phyloP scores from a whole-genome alignment of 441 rosid species.

The Populus hybrid region DNA sequence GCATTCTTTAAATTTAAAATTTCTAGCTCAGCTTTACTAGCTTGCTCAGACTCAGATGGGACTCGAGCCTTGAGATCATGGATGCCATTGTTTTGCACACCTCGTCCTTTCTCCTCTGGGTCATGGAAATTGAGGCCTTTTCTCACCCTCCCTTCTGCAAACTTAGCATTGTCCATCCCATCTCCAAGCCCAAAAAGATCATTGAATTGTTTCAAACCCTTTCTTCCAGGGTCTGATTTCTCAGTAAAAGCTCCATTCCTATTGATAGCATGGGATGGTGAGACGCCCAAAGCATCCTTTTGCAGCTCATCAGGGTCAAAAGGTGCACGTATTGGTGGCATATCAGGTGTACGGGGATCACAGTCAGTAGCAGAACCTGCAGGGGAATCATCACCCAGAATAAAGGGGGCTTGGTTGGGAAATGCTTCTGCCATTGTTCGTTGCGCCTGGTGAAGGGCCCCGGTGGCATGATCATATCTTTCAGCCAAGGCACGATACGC shows the following conservation, averaged over 20 bases:
- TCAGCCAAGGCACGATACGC: constrained; percentile 57
- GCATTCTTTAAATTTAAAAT: constrained; percentile 65
- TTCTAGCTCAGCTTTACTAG: constrained; percentile 72
- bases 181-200: constrained; percentile 45
- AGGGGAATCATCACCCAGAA: constrained; percentile 64
- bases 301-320: constrained; percentile 55
- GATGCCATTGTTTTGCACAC: constrained; percentile 22
- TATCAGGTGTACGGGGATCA: constrained; percentile 73
- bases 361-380: constrained; percentile 42
- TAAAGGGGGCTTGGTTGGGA: constrained; percentile 79
- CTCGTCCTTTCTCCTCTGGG: constrained; percentile 46
- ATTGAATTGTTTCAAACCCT: constrained; percentile 54
- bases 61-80: constrained; percentile 39
- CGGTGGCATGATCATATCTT: constrained; percentile 96
- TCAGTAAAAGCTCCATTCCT: constrained; percentile 63
- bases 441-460: constrained; percentile 88
- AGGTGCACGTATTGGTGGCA: constrained; percentile 42
- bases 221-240: constrained; percentile 50
- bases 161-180: constrained; percentile 24
- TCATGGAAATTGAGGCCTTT: constrained; percentile 68
- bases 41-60: constrained; percentile 62
- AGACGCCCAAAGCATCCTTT: constrained; percentile 53
- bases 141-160: constrained; percentile 55
- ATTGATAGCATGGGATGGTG: constrained; percentile 41
- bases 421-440: constrained; percentile 87